Conservation (phyloP, 73 alveolate genomes). For the Effrenium voratum region DNA sequence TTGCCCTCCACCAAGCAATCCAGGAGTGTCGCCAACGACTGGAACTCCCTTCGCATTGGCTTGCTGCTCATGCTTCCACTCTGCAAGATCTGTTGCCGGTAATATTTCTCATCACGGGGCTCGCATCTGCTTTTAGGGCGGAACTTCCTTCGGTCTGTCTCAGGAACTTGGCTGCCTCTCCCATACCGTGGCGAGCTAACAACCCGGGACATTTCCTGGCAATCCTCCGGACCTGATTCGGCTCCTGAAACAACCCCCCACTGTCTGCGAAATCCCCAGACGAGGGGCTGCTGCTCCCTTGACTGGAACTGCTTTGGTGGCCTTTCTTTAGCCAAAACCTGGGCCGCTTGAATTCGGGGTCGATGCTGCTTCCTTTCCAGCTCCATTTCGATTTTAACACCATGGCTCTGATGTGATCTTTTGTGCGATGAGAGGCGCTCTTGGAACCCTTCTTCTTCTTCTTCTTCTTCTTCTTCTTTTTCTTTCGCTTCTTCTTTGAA, state of each 20-base stretch:
- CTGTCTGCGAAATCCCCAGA: background rate
- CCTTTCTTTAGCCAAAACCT: background rate
- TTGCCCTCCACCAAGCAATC: background rate
- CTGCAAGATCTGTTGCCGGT: background rate
- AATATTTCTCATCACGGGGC: background rate
- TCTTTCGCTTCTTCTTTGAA: too few relatives aligned
- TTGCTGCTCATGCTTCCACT: background rate
- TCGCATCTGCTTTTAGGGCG: too few relatives aligned
- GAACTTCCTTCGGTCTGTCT: background rate
- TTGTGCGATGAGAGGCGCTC: too few relatives aligned
- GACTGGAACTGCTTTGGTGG: background rate
- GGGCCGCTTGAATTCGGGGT: slow-evolving; percentile 11
- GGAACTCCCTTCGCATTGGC: slow-evolving; percentile 15
- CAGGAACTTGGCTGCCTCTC: background rate
- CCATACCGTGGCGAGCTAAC: background rate
- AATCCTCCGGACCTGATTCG: background rate
- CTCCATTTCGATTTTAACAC: background rate
- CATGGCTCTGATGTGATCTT: background rate
- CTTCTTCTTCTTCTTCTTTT: too few relatives aligned
- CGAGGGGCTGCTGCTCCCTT: too few relatives aligned
- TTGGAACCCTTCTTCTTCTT: too few relatives aligned
- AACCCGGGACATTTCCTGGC: slow-evolving; percentile 25
- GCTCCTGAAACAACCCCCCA: slow-evolving; percentile 27
- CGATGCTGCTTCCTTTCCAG: slow-evolving; percentile 3
- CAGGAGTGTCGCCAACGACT: background rate